A percentile compares a stretch with the other conserved stretches of the same genome.
These are phyloP conservation scores for Chionographis japonica DNA, from an alignment of 106 monocot species.

Conservation along the genomic window DNA sequence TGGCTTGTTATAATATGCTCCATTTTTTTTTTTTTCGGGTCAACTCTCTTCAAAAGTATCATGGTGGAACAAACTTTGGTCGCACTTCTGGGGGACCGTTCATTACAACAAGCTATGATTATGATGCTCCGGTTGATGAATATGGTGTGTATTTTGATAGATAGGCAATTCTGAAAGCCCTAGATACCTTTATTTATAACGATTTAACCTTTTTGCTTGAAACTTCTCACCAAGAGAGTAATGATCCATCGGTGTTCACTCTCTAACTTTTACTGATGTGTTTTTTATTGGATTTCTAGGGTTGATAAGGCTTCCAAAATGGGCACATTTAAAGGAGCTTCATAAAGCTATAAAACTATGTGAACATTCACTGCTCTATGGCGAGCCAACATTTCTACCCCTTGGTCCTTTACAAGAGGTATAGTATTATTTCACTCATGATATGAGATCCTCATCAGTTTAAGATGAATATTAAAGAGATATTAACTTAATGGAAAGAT, in stretches of 20 bases:
- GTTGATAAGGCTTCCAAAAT: conserved; percentile 80
- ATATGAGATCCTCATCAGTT: neutral
- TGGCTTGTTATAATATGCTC: neutral
- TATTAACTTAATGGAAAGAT: no score
- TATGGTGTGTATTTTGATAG: conserved; percentile 52
- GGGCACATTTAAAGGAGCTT: conserved; percentile 87
- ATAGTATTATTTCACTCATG: neutral
- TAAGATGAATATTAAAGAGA: neutral
- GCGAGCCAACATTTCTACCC: conserved; percentile 32
- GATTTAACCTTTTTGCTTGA: neutral
- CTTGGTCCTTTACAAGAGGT: conserved; percentile 89
- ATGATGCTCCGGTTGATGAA: conserved; percentile 98
- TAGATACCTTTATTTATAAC: neutral
- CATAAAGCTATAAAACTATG: conserved; percentile 78
- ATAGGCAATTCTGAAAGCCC: neutral
- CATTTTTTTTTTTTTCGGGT: neutral
- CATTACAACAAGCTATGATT: conserved; percentile 97
- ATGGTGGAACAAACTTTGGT: conserved; percentile 97
- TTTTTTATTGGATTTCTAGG: conserved; percentile 37
- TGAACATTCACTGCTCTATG: conserved; percentile 55
- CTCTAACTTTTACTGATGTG: conserved; percentile 1
- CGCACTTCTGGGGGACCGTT: conserved; percentile 97
- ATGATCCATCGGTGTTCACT: no score
- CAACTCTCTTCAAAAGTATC: conserved; percentile 52
- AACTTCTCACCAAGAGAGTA: no score